Conservation (phyloP, 2,329 filamentous ascomycete genomes). For the Paracamarosporium sp. region DNA sequence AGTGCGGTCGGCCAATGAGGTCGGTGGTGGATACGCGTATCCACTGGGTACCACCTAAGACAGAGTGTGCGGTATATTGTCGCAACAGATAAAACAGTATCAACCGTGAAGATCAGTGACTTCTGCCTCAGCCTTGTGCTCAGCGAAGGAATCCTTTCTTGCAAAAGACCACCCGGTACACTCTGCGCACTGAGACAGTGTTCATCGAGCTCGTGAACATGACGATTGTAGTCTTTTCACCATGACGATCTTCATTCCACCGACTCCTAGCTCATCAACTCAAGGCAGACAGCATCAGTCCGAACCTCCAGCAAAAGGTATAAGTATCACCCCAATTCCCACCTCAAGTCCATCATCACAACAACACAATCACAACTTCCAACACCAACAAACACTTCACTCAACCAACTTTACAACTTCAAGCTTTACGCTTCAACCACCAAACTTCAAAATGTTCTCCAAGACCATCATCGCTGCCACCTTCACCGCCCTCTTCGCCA, state of each 20-base stretch:
- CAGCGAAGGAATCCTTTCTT: background rate
- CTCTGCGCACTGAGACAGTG: background rate
- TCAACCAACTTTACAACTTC: background rate
- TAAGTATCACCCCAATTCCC: background rate
- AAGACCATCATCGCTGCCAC: slow-evolving; percentile 6
- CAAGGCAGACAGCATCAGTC: background rate
- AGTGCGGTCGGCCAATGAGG: background rate
- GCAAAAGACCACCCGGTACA: background rate
- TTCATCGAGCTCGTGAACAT: background rate
- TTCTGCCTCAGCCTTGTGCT: background rate
- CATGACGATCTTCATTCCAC: background rate
- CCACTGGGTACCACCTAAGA: background rate
- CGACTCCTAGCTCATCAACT: background rate
- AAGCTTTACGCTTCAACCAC: background rate
- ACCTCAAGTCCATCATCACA: slow-evolving; percentile 4
- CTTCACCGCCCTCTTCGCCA: slow-evolving; percentile 6
- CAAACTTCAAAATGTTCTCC: slow-evolving; percentile 9
- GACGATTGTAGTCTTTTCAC: background rate
- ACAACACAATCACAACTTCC: background rate
- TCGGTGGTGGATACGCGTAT: background rate
- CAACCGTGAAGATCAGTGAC: background rate
- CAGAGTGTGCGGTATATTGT: background rate
- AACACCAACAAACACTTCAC: slow-evolving; percentile 4
- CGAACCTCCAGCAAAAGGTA: background rate
- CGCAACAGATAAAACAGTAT: background rate